Evolutionary conservation across 2,329 filamentous ascomycete species (phyloP).

Genomic region (Hyphodiscus sp.): DNA sequence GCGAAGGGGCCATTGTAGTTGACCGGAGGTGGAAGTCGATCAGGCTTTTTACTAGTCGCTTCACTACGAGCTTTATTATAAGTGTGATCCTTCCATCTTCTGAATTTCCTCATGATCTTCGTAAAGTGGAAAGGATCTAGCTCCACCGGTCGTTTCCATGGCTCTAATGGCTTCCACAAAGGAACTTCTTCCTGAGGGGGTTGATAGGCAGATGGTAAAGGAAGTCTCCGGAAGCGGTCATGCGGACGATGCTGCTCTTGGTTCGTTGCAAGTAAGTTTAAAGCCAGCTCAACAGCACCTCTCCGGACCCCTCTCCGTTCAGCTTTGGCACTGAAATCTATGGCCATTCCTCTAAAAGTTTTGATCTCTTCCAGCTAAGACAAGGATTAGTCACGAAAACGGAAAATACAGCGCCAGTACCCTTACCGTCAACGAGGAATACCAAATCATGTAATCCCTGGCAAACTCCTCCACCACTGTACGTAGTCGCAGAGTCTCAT

Average conservation of each 20-base stretch:
- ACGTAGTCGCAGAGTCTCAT: neutral
- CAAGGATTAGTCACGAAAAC: neutral
- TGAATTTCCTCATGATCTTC: slow-evolving; percentile 18
- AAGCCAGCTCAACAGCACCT: slow-evolving; percentile 23
- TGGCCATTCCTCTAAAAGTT: neutral
- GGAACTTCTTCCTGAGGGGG: slow-evolving; percentile 15
- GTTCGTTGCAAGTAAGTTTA: slow-evolving; percentile 24
- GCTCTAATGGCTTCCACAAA: slow-evolving; percentile 19
- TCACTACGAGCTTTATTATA: slow-evolving; percentile 9
- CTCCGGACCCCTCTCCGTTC: slow-evolving; percentile 24
- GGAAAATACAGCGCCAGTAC: neutral
- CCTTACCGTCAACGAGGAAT: neutral
- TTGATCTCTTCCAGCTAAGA: neutral
- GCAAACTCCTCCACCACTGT: neutral
- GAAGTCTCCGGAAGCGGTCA: slow-evolving; percentile 21
- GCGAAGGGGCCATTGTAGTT: slow-evolving; percentile 23
- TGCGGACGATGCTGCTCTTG: slow-evolving; percentile 25
- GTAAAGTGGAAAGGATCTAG: slow-evolving; percentile 22
- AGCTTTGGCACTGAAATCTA: slow-evolving; percentile 23
- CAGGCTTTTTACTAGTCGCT: neutral
- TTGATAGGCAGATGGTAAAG: slow-evolving; percentile 9
- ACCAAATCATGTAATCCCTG: neutral
- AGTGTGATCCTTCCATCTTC: slow-evolving; percentile 17
- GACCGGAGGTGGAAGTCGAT: slow-evolving; percentile 8
- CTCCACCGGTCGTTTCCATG: slow-evolving; percentile 21